Percentiles rank a stretch among this genome's conserved stretches.
Conservation (phyloP, 164 flowering plant genomes). For the Echeveria elegans region DNA sequence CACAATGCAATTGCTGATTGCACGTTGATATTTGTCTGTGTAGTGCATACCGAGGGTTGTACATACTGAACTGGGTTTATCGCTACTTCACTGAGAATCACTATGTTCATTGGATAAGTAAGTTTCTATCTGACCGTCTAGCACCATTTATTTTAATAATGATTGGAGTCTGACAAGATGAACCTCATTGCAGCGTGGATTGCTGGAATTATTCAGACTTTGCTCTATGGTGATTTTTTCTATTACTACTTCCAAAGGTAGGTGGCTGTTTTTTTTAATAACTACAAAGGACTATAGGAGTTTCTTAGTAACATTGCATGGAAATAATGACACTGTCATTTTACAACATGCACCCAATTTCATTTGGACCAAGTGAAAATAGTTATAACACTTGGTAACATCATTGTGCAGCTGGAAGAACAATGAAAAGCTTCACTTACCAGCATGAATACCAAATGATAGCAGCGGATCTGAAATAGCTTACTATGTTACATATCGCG, state of each 20-base stretch:
- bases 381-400: not conserved
- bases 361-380: not conserved
- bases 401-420: slow-evolving; percentile 65
- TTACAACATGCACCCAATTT: not conserved
- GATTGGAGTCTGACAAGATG: not conserved
- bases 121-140: not conserved
- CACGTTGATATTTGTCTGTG: no score
- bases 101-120: slow-evolving; percentile 88
- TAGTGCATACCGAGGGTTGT: no score
- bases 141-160: slow-evolving; percentile 3
- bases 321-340: not conserved
- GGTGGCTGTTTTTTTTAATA: not conserved
- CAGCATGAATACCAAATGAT: slow-evolving; percentile 35
- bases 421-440: slow-evolving; percentile 63
- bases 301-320: not conserved
- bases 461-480: not conserved
- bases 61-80: slow-evolving; percentile 90
- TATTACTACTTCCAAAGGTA: slow-evolving; percentile 88
- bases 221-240: slow-evolving; percentile 92
- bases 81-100: slow-evolving; percentile 85
- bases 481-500: not conserved
- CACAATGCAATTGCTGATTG: no score
- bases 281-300: not conserved
- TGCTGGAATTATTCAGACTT: slow-evolving; percentile 78
- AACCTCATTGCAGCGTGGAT: slow-evolving; percentile 65